Evolutionary conservation across 345 rosid species (phyloP), one percentile per base, ranked within the genome.

Genomic region (Durio zibethinus): DNA sequence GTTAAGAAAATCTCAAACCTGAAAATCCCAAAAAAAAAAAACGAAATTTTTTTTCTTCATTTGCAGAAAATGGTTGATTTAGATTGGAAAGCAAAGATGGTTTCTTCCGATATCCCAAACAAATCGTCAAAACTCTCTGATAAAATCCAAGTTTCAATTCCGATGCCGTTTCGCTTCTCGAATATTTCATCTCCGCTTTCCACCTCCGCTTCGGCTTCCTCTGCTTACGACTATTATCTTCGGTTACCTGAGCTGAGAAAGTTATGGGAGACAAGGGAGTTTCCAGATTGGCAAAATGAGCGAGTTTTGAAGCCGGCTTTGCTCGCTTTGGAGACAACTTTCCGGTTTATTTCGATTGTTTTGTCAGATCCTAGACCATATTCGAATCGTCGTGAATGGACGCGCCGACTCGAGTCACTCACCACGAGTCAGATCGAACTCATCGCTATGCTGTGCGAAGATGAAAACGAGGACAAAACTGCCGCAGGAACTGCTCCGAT

Each of bases 311-410:
- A 88, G 59, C 97, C 98, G 50, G 90, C 97, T 64, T 85, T 95
- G n/a, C 97, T 91, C 7, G 97, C 92, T 60, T 80, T 91, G 0
- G 97, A 95, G 81, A 88, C 90, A 81, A 92, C 96, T 12, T 95
- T 95, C 86, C 93, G 98, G 77, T 86, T 93, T 48, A 81, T 90
- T 78, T 87, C 93, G 12, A 84, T 91, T 62, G 88, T 87, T 53
- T 66, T 87, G 53, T 89, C 93, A 10, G 99, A 93, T 68, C 84
- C 90, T 5, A 84, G 98, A 78, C 97, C 94, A 21, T 95, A 95
- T 84, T 77, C 85, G 20, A 92, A 90, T 83, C 86, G 78, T 74
- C 84, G 82, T 48, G 91, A 93, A 80, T 92, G 95, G 93, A 82
- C 67, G 77, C 91, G 96, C 72, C 81, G 97, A 72, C 81, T 95